Percentiles rank a stretch among this genome's conserved stretches.
These are phyloP conservation scores for Phlegmacium glaucopus DNA, from an alignment of 768 basidiomycete genomes.

Conservation along the genomic window DNA sequence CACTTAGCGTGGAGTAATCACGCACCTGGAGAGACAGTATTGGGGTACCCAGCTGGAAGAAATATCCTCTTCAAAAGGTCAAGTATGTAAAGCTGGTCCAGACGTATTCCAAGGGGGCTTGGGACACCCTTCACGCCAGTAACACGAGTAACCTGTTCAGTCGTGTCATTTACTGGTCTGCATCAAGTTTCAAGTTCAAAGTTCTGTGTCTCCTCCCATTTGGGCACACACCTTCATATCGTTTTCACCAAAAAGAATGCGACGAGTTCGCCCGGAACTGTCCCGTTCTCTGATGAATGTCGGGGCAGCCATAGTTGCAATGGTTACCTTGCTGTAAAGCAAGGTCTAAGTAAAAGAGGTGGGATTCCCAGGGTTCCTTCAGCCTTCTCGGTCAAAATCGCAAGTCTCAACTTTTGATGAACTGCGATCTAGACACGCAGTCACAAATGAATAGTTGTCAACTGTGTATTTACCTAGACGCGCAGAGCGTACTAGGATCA, in stretches of 20 bases:
- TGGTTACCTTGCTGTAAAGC: no score
- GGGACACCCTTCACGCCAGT: neutral
- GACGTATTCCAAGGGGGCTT: neutral
- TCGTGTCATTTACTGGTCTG: neutral
- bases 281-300: neutral
- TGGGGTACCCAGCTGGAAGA: conserved; percentile 60
- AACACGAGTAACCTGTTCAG: neutral
- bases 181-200: neutral
- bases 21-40: conserved; percentile 57
- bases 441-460: no score
- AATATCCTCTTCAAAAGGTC: conserved; percentile 46
- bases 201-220: neutral
- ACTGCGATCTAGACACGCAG: no score
- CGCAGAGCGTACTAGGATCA: no score
- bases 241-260: neutral
- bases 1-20: neutral
- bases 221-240: neutral
- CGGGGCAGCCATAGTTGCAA: no score
- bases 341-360: no score
- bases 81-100: neutral
- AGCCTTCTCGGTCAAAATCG: no score
- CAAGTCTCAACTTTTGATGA: no score
- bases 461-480: no score
- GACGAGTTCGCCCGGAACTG: neutral
- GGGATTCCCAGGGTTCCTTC: no score